Base-by-base conservation (phyloP, 441 rosid species). In the Populus hybrid region DNA sequence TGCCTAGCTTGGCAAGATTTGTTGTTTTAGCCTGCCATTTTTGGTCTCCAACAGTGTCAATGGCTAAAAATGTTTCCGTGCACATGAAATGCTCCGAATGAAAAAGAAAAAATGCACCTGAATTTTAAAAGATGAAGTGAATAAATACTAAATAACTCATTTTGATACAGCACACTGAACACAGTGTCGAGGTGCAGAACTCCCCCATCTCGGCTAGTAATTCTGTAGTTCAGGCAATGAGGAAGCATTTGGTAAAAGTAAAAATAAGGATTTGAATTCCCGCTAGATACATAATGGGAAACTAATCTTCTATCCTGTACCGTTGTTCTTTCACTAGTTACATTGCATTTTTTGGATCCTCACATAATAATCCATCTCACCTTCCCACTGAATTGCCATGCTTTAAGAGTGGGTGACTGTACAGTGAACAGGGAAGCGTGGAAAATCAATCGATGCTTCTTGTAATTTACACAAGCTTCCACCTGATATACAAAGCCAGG, bases 241-340 rank as follows among this genome's bases (percentile, higher is more conserved):
- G 71, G 65, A 80, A 63, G 59, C 77, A 77, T 34, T 67, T 21
- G 24, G 42, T 75, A 53, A 23, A 18, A 69, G 67, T 67, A 70
- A 65, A 5, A 12, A 14, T 21, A 28, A 72, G 26, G 67, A 24
- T 38, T 24, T 23, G 24, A 21, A 57, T 21, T 78, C 73, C 75
- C 42, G 34, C 38, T 72, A 75, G 2, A 78, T 76, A 80, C 80
- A 81, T 81, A 73, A 72, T 67, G 85, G 77, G 81, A 73, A 71
- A n/a, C 70, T 46, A 53, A 46, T 38, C 61, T 77, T 83, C 75
- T 79, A 69, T 59, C 79, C 82, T 82, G 80, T 16, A 26, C 23
- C 23, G 16, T 10, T 63, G 66, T 63, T 61, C 71, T 77, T 71
- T 75, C 77, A 69, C 53, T 73, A 50, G 67, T 79, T 75, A 74